Conservation (phyloP, 108 stramenopile species). For the Nitzschia sp. region DNA sequence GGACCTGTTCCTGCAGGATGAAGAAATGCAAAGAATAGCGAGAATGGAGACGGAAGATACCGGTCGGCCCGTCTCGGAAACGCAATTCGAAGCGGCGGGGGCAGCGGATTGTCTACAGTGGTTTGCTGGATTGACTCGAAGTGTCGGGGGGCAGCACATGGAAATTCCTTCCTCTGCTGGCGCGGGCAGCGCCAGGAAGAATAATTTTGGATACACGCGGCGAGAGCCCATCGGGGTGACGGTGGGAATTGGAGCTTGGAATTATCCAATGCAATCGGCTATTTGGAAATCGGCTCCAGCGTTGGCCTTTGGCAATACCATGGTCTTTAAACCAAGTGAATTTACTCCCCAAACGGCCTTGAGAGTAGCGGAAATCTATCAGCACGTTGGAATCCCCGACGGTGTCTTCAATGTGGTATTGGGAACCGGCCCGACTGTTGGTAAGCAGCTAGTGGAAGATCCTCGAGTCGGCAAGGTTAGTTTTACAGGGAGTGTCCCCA, state of each 20-base stretch:
- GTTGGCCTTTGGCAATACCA: constrained; percentile 83
- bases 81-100: constrained; percentile 31
- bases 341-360: constrained; percentile 76
- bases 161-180: not conserved
- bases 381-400: constrained; percentile 83
- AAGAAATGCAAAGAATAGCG: constrained; percentile 10
- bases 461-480: constrained; percentile 73
- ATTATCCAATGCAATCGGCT: constrained; percentile 83
- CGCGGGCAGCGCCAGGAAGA: not conserved
- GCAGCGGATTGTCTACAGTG: constrained; percentile 31
- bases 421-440: constrained; percentile 72
- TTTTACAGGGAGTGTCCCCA: constrained; percentile 72
- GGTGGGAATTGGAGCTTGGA: constrained; percentile 87
- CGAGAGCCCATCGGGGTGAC: constrained; percentile 85
- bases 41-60: constrained; percentile 59
- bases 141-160: constrained; percentile 19
- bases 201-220: constrained; percentile 24
- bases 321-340: constrained; percentile 91
- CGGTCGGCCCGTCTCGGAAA: constrained; percentile 57
- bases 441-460: constrained; percentile 54
- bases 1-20: constrained; percentile 1
- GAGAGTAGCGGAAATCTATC: constrained; percentile 57
- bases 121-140: constrained; percentile 13
- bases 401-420: constrained; percentile 85
- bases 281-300: constrained; percentile 90